These are phyloP conservation scores for Lachnellula cervina DNA, from an alignment of 2,329 filamentous ascomycete genomes.

Conservation along the genomic window DNA sequence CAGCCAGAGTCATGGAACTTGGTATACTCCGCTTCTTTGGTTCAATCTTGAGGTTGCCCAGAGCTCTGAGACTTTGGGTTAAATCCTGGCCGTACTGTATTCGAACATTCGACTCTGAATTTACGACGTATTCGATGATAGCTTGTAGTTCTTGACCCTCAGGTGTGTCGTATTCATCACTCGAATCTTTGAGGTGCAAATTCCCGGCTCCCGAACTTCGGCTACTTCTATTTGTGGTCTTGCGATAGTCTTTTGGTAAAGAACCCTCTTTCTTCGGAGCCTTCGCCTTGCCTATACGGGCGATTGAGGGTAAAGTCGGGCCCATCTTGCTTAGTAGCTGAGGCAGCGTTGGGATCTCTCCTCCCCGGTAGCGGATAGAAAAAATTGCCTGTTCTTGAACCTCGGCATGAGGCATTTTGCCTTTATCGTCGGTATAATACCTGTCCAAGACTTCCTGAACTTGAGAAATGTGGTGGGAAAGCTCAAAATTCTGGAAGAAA, in stretches of 20 bases:
- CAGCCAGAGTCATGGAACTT: not conserved
- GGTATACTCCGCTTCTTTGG: not conserved
- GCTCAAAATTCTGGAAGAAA: conserved; percentile 43
- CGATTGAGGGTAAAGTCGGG: not conserved
- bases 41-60: conserved; percentile 11
- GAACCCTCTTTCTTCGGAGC: too few species aligned
- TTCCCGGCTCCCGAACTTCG: too few species aligned
- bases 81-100: conserved; percentile 37
- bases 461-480: conserved; percentile 39
- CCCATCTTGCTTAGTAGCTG: conserved; percentile 2
- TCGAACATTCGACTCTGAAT: conserved; percentile 33
- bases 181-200: too few species aligned
- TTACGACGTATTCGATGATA: conserved; percentile 31
- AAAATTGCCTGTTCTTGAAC: conserved; percentile 5
- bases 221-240: too few species aligned
- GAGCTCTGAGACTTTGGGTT: conserved; percentile 31
- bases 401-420: not conserved
- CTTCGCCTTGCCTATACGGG: too few species aligned
- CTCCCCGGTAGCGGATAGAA: conserved; percentile 1
- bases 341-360: conserved; percentile 3
- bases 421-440: conserved; percentile 11
- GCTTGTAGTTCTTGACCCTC: conserved; percentile 13
- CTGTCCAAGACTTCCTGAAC: conserved; percentile 39
- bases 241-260: too few species aligned
- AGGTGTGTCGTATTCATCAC: not conserved